Evolutionary conservation across 768 basidiomycete species (phyloP), one percentile per base, ranked within the genome.

Genomic region (Phlebiopsis gigantea): DNA sequence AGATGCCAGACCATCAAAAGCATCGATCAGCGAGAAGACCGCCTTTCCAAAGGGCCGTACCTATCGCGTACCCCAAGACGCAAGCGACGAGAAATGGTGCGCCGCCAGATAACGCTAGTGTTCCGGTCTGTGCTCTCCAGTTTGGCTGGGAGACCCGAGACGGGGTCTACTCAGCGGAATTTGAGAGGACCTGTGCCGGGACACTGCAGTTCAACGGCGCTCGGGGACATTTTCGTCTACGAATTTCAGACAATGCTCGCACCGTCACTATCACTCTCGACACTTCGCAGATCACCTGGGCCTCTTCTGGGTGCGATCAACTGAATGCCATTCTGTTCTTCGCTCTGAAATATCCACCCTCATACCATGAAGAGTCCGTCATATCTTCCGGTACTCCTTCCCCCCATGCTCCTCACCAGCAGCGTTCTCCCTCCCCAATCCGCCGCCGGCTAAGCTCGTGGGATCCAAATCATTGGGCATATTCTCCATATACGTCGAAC

Each of bases 61-160:
- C n/a, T n/a, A n/a, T n/a, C n/a, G n/a, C n/a, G n/a, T n/a, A n/a
- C n/a, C n/a, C n/a, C n/a, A n/a, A n/a, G n/a, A n/a, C n/a, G n/a
- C n/a, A n/a, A n/a, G n/a, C n/a, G n/a, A n/a, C n/a, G n/a, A n/a
- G n/a, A n/a, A n/a, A n/a, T n/a, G n/a, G n/a, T n/a, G n/a, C n/a
- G n/a, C n/a, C n/a, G n/a, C n/a, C n/a, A n/a, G n/a, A n/a, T n/a
- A 59, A 7, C 17, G 34, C 3, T 12, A 17, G 12, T 17, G 34
- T 39, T 17, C 17, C 34, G 12, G 62, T 84, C 50, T 58, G 58
- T 5, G 63, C 68, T 5, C 58, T 87, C 24, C 83, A 85, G 61
- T 84, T 84, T 60, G 80, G 82, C 14, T 83, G 83, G 83, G 71
- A 75, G 61, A 85, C 83, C 57, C 75, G 83, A 15, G 83, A 84